Conservation (phyloP, 2,329 filamentous ascomycete species). For the Cephalotrichum gorgonifer region DNA sequence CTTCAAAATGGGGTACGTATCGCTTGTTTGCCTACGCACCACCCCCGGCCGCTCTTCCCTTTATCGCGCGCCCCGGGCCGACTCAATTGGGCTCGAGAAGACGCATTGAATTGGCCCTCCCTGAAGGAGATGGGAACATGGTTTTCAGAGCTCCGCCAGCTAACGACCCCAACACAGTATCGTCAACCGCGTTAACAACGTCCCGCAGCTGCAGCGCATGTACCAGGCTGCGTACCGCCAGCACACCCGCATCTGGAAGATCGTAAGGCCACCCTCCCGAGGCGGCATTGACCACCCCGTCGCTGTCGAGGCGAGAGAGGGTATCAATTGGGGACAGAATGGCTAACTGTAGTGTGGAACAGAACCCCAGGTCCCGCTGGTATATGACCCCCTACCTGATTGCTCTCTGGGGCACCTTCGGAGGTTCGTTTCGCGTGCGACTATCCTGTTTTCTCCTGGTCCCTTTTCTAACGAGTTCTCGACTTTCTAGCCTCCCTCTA, state of each 20-base stretch:
- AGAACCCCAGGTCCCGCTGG: constrained; percentile 55
- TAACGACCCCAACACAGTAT: constrained; percentile 27
- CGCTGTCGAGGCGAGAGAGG: not conserved
- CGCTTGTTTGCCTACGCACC: too few species aligned
- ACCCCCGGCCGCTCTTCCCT: not conserved
- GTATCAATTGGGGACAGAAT: not conserved
- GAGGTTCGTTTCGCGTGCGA: constrained; percentile 36
- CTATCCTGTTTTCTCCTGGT: not conserved
- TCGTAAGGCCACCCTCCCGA: constrained; percentile 45
- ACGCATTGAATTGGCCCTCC: not conserved
- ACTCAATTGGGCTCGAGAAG: not conserved
- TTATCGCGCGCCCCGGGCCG: not conserved
- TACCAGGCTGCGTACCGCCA: constrained; percentile 65
- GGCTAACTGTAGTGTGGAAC: constrained; percentile 4
- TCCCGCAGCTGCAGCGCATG: constrained; percentile 62
- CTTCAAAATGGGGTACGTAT: constrained; percentile 29
- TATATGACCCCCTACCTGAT: constrained; percentile 61
- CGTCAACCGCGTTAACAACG: constrained; percentile 65
- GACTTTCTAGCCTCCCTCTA: constrained; percentile 38
- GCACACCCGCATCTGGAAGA: constrained; percentile 64
- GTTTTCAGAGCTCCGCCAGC: not conserved
- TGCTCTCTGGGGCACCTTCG: constrained; percentile 51
- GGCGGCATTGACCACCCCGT: not conserved
- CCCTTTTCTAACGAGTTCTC: constrained; percentile 11
- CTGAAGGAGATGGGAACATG: not conserved